A percentile compares a stretch with the other conserved stretches of the same genome.
These are phyloP conservation scores for Thielaviopsis populi DNA, from an alignment of 2,329 filamentous ascomycete species.

Conservation along the genomic window DNA sequence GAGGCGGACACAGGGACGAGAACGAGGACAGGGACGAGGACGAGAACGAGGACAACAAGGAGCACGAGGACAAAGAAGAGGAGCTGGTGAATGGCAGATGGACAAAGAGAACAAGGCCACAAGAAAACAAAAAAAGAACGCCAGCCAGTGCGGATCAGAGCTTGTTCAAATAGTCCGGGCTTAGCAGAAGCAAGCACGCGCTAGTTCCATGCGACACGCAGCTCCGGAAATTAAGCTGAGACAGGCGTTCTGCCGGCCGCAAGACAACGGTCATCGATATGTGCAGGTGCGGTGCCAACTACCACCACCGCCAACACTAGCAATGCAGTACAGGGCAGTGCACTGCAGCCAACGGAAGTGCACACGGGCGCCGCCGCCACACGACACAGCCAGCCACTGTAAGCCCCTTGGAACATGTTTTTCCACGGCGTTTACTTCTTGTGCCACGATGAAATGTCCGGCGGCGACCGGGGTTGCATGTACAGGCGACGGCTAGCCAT, in stretches of 20 bases:
- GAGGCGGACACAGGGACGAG: too few relatives aligned
- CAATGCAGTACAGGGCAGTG: neutral
- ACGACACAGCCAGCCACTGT: too few relatives aligned
- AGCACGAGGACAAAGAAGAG: too few relatives aligned
- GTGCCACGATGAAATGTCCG: neutral
- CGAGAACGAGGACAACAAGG: too few relatives aligned
- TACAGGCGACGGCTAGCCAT: too few relatives aligned
- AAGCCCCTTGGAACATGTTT: neutral
- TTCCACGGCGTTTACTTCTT: neutral
- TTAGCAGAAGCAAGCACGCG: neutral
- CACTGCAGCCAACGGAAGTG: neutral
- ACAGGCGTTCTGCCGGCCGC: neutral
- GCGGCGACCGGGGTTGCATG: too few relatives aligned
- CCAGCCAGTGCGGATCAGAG: neutral
- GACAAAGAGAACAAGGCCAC: neutral
- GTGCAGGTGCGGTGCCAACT: too few relatives aligned
- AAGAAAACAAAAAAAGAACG: neutral
- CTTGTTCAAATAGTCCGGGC: neutral
- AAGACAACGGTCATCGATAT: too few relatives aligned
- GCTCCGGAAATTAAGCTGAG: constrained; percentile 3
- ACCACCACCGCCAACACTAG: too few relatives aligned
- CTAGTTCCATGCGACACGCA: neutral
- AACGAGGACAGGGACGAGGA: too few relatives aligned
- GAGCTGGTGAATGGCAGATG: neutral
- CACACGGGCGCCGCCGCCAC: neutral